Evolutionary conservation across 179 eudicot genomes (phyloP).

Genomic region (Patellifolia procumbens): DNA sequence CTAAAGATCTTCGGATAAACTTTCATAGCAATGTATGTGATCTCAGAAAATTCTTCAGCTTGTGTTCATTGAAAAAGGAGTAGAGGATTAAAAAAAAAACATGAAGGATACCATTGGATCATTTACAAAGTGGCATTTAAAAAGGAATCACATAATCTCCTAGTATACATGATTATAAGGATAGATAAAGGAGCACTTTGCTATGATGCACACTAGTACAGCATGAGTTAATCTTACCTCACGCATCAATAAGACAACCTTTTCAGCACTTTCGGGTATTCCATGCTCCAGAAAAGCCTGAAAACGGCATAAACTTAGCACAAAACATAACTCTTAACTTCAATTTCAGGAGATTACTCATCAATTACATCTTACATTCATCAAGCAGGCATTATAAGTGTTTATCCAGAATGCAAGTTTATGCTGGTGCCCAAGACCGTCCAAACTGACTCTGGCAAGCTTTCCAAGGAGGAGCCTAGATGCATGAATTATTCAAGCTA

Average conservation of each 20-base stretch:
- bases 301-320: slow-evolving; percentile 17
- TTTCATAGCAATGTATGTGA: not conserved
- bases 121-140: not conserved
- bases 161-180: not conserved
- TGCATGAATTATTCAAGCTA: not conserved
- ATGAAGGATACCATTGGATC: not conserved
- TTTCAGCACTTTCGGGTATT: slow-evolving; percentile 70
- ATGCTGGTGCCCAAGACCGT: slow-evolving; percentile 79
- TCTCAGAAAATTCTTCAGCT: not conserved
- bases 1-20: not conserved
- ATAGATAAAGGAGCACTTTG: not conserved
- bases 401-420: slow-evolving; percentile 98
- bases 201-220: not conserved
- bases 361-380: slow-evolving; percentile 73
- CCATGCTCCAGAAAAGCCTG: slow-evolving; percentile 90
- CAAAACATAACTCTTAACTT: not conserved
- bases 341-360: not conserved
- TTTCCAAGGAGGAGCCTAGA: slow-evolving; percentile 66
- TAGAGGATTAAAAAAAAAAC: not conserved
- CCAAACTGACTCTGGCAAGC: slow-evolving; percentile 61
- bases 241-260: slow-evolving; percentile 53
- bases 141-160: not conserved
- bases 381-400: slow-evolving; percentile 85
- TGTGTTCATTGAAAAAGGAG: not conserved
- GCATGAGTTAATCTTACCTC: slow-evolving; percentile 29